These are phyloP conservation scores for Mycena polygramma DNA, from an alignment of 768 basidiomycete species.

Conservation along the genomic window DNA sequence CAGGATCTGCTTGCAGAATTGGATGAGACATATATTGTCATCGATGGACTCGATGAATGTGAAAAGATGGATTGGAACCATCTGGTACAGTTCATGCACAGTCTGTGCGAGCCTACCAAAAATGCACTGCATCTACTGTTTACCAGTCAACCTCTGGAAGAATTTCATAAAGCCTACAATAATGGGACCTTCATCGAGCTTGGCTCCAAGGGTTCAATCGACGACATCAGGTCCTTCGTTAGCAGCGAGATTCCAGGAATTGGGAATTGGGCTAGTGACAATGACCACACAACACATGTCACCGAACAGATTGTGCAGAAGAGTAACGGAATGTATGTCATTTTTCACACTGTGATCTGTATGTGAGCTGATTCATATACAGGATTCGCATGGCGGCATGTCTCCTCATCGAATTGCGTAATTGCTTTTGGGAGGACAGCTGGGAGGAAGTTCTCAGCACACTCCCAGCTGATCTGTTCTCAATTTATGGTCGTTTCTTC, in stretches of 20 bases:
- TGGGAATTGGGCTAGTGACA: neutral
- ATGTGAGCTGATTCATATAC: neutral
- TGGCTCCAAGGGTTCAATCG: neutral
- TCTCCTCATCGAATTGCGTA: neutral
- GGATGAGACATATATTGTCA: slow-evolving; percentile 1
- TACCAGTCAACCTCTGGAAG: neutral
- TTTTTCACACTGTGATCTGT: neutral
- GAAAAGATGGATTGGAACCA: neutral
- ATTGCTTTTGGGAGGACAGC: neutral
- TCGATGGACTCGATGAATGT: slow-evolving; percentile 3
- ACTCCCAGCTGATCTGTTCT: neutral
- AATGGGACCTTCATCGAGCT: neutral
- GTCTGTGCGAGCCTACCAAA: neutral
- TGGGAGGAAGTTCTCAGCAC: neutral
- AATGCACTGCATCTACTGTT: slow-evolving; percentile 1
- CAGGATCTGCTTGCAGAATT: neutral
- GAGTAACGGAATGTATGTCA: neutral
- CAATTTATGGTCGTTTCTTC: neutral
- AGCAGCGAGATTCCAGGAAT: neutral
- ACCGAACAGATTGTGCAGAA: neutral
- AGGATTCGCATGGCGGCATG: slow-evolving; percentile 4
- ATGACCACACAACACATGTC: no score
- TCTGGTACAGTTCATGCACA: neutral
- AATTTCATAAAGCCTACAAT: neutral
- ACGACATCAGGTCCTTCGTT: neutral